Base-by-base conservation (phyloP, 163 green algal genomes). In the Chlorella variabilis region DNA sequence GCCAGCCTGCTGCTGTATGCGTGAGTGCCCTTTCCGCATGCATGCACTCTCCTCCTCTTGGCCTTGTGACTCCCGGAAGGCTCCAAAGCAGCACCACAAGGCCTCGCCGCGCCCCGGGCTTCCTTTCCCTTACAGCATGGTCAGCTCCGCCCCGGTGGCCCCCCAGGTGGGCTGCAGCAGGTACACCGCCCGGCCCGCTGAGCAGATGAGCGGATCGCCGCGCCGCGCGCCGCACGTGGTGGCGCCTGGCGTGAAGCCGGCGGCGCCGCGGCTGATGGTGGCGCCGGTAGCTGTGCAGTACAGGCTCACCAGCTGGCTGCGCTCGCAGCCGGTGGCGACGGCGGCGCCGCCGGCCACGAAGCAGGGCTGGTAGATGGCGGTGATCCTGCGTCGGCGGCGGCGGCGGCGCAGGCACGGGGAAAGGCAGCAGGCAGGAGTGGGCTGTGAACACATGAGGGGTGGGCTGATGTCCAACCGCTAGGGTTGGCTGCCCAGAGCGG, bases 321-420 rank as follows among this genome's bases (percentile, higher is more conserved):
- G 65, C 68, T 73, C 70, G 51, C 78, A 71, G 67, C 77, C 65
- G 21, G 84, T 80, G 7, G 78, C 62, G 27, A 88, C 42, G 23
- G 41, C 66, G 25, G 34, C 54, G 33, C 77, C 78, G 38, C 78
- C 51, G 7, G 70, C 48, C 49, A 88, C 71, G 58, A 83, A 88
- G 1, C 42, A 21, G 42, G 84, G 84, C 71, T 88, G 84, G 62
- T 85, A 88, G 62, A 88, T 88, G 29, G 34, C 13, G 20, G 13
- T 3, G 11, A 85, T 62, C n/a, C n/a, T n/a, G 77, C 77, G 54
- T 34, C 9, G 49, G n/a, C n/a, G n/a, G n/a, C n/a, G n/a, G n/a
- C n/a, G 7, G 27, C 2, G 38, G 67, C 25, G 7, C 0, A 1
- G 36, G 45, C 29, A 66, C 13, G 29, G 21, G n/a, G n/a, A n/a